phyloP scores from a whole-genome alignment of 2,329 filamentous ascomycete genomes.

The Zymoseptoria pseudotritici region DNA sequence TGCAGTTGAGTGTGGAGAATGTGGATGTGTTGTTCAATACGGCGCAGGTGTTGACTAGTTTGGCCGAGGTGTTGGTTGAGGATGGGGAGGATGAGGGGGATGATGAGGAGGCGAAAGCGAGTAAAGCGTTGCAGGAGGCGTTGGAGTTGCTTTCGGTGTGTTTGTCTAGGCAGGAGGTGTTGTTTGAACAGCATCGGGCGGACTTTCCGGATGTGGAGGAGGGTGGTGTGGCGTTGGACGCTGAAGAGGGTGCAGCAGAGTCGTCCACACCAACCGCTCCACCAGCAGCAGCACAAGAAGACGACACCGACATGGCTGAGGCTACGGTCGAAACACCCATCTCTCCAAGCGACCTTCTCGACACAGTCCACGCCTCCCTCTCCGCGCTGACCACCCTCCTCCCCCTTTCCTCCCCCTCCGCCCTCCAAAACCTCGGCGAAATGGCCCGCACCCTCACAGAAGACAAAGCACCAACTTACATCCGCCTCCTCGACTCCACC shows the following conservation, averaged over 20 bases:
- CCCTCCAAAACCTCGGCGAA: constrained; percentile 46
- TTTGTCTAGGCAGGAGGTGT: constrained; percentile 38
- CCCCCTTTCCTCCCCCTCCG: constrained; percentile 44
- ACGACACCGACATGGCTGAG: constrained; percentile 49
- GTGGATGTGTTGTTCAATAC: constrained; percentile 65
- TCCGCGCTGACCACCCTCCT: constrained; percentile 39
- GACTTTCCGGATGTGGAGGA: constrained; percentile 28
- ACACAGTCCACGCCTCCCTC: constrained; percentile 60
- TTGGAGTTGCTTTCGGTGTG: constrained; percentile 52
- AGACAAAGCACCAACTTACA: constrained; percentile 48
- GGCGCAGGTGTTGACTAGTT: constrained; percentile 58
- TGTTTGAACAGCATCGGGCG: constrained; percentile 36
- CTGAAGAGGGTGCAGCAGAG: constrained; percentile 7
- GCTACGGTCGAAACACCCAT: constrained; percentile 60
- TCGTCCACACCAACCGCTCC: background rate
- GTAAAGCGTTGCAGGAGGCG: constrained; percentile 52
- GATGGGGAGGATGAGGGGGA: constrained; percentile 29
- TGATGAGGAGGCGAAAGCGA: constrained; percentile 41
- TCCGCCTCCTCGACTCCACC: constrained; percentile 30
- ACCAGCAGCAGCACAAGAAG: constrained; percentile 4
- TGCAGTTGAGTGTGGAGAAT: constrained; percentile 54
- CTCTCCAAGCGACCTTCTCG: constrained; percentile 57
- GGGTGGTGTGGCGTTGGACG: constrained; percentile 22
- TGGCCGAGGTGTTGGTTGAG: constrained; percentile 55
- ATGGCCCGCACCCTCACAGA: constrained; percentile 51